A percentile compares a stretch with the other conserved stretches of the same genome.
These are phyloP conservation scores for Cercophora samala DNA, from an alignment of 495 filamentous ascomycete genomes.

Conservation along the genomic window DNA sequence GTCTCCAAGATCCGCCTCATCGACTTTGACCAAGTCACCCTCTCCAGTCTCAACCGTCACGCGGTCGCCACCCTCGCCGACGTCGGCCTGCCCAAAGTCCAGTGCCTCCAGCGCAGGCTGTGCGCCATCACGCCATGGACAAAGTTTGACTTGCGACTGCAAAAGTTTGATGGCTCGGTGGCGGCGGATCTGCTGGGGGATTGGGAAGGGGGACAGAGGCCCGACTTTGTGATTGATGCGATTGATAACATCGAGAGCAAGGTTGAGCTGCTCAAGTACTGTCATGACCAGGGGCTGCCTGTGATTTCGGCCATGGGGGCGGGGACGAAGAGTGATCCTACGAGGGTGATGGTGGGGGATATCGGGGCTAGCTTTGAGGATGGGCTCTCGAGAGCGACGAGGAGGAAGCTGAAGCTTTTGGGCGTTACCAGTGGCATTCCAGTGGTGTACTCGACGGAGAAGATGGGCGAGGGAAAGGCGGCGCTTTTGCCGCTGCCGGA, in stretches of 20 bases:
- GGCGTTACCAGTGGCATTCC: conserved; percentile 85
- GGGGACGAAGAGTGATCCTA: conserved; percentile 95
- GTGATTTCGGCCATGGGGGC: conserved; percentile 97
- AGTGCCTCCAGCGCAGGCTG: conserved; percentile 70
- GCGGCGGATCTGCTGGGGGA: conserved; percentile 56
- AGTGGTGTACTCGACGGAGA: conserved; percentile 90
- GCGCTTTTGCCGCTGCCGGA: conserved; percentile 80
- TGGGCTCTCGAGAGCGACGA: conserved; percentile 78
- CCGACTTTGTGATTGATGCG: conserved; percentile 89
- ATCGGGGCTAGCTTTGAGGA: conserved; percentile 89
- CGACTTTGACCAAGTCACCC: conserved; percentile 96
- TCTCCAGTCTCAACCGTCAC: conserved; percentile 90
- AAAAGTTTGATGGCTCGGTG: conserved; percentile 65
- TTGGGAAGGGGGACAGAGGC: conserved; percentile 63
- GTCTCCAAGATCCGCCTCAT: conserved; percentile 83
- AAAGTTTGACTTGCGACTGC: conserved; percentile 78
- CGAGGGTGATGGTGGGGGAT: conserved; percentile 84
- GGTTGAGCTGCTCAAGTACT: conserved; percentile 86
- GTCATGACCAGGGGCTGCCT: conserved; percentile 65
- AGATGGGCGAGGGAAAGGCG: conserved; percentile 86
- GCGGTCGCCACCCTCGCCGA: conserved; percentile 91
- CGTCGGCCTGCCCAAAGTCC: conserved; percentile 92
- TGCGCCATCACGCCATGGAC: conserved; percentile 89
- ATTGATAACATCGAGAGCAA: conserved; percentile 99
- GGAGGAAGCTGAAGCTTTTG: conserved; percentile 70